A percentile compares a stretch with the other conserved stretches of the same genome.
These are phyloP conservation scores for Zymoseptoria pseudotritici DNA, from an alignment of 2,329 filamentous ascomycete genomes.

Conservation along the genomic window DNA sequence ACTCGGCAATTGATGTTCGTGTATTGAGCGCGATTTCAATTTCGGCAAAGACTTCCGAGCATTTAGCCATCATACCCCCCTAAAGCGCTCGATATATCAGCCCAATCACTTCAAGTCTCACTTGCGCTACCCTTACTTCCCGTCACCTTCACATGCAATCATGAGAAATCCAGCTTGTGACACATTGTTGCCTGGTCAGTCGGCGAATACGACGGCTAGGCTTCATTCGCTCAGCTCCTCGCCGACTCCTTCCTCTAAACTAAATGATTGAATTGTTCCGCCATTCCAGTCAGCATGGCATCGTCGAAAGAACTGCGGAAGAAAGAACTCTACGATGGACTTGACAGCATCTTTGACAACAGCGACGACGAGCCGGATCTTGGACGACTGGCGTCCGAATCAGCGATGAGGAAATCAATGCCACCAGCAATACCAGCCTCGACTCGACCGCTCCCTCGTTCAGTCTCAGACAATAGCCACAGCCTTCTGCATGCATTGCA, in stretches of 20 bases:
- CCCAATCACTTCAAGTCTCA: background rate
- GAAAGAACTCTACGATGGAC: slow-evolving; percentile 16
- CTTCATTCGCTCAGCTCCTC: background rate
- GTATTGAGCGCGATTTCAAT: background rate
- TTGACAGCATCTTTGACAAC: slow-evolving; percentile 16
- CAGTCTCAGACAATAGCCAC: slow-evolving; percentile 17
- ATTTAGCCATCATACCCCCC: background rate
- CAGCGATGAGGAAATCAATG: slow-evolving; percentile 8
- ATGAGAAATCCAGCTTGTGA: background rate
- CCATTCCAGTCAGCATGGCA: background rate
- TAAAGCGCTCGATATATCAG: background rate
- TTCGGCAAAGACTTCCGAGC: background rate
- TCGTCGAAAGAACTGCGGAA: slow-evolving; percentile 9
- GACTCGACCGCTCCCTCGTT: slow-evolving; percentile 15
- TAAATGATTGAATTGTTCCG: background rate
- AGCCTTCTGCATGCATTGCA: background rate
- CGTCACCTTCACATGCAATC: background rate
- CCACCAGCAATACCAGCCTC: slow-evolving; percentile 1
- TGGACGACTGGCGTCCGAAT: slow-evolving; percentile 17
- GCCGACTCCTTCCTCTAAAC: background rate
- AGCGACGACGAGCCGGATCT: slow-evolving; percentile 16
- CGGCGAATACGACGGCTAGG: background rate
- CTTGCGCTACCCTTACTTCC: background rate
- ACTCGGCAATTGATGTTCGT: background rate
- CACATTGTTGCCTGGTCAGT: background rate